These are phyloP conservation scores for Russula earlei DNA, from an alignment of 768 basidiomycete species.

Conservation along the genomic window DNA sequence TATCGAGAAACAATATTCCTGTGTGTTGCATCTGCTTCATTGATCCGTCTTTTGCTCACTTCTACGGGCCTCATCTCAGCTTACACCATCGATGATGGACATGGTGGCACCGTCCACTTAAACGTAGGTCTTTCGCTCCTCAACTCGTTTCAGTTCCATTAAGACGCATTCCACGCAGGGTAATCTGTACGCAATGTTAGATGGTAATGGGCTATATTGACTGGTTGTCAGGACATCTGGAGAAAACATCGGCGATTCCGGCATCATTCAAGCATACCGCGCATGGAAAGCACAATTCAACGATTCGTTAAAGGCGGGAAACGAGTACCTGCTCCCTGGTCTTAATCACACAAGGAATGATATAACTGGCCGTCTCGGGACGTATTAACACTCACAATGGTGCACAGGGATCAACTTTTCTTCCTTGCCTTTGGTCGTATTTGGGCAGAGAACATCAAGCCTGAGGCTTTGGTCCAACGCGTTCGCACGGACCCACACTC, in stretches of 20 bases:
- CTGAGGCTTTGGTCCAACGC: slow-evolving; percentile 68
- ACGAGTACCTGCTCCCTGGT: slow-evolving; percentile 75
- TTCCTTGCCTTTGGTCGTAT: slow-evolving; percentile 84
- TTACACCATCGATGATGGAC: slow-evolving; percentile 79
- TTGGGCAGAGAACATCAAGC: slow-evolving; percentile 79
- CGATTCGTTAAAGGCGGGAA: slow-evolving; percentile 44
- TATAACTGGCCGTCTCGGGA: not conserved
- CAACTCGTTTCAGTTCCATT: slow-evolving; percentile 6
- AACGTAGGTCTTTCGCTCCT: slow-evolving; percentile 48
- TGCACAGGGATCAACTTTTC: slow-evolving; percentile 77
- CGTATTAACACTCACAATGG: not conserved
- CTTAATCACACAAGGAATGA: slow-evolving; percentile 60
- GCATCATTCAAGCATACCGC: slow-evolving; percentile 76
- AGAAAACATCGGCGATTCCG: slow-evolving; percentile 85
- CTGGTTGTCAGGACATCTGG: slow-evolving; percentile 59
- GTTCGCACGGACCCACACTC: slow-evolving; percentile 87
- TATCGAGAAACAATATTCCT: slow-evolving; percentile 86
- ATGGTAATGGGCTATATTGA: not conserved
- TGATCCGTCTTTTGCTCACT: not conserved
- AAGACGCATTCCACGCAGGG: slow-evolving; percentile 36
- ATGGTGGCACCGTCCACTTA: slow-evolving; percentile 74
- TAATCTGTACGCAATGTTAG: slow-evolving; percentile 47
- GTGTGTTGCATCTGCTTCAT: slow-evolving; percentile 29
- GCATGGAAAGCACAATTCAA: slow-evolving; percentile 83
- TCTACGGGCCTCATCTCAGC: slow-evolving; percentile 28